These are phyloP conservation scores for Penicillium crystallinum DNA, from an alignment of 495 filamentous ascomycete species.

Conservation along the genomic window DNA sequence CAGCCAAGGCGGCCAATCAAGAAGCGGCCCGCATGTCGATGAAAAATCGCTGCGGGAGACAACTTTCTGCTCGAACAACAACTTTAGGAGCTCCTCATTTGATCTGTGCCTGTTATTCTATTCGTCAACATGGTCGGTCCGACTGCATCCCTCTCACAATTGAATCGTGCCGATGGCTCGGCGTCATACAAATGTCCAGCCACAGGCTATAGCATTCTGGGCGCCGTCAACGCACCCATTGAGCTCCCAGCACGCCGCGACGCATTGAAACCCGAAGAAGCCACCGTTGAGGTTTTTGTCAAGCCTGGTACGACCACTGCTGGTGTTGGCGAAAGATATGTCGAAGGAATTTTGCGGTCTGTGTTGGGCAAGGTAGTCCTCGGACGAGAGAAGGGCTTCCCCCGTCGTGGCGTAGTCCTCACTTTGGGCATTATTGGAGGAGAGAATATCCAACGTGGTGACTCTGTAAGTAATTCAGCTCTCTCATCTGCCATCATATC, in stretches of 20 bases:
- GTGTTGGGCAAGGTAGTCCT: conserved; percentile 30
- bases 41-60: conserved; percentile 19
- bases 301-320: conserved; percentile 60
- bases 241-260: conserved; percentile 78
- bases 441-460: conserved; percentile 63
- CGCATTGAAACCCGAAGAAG: conserved; percentile 77
- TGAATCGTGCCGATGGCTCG: conserved; percentile 80
- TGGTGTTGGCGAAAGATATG: conserved; percentile 70
- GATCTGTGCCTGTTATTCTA: neutral
- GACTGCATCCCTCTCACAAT: conserved; percentile 39
- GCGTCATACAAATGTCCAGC: conserved; percentile 65
- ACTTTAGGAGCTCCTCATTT: neutral
- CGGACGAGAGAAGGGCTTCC: conserved; percentile 32
- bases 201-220: conserved; percentile 75
- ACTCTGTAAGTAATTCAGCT: conserved; percentile 52
- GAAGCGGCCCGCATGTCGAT: conserved; percentile 16
- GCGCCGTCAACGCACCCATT: conserved; percentile 86
- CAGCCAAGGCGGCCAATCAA: conserved; percentile 17
- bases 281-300: conserved; percentile 83
- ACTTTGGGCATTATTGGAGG: conserved; percentile 36
- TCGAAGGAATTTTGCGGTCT: conserved; percentile 28
- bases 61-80: neutral
- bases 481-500: neutral
- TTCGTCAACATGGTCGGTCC: conserved; percentile 32
- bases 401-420: conserved; percentile 39